Conservation (phyloP, 768 basidiomycete species). For the Mycena olivaceomarginata region DNA sequence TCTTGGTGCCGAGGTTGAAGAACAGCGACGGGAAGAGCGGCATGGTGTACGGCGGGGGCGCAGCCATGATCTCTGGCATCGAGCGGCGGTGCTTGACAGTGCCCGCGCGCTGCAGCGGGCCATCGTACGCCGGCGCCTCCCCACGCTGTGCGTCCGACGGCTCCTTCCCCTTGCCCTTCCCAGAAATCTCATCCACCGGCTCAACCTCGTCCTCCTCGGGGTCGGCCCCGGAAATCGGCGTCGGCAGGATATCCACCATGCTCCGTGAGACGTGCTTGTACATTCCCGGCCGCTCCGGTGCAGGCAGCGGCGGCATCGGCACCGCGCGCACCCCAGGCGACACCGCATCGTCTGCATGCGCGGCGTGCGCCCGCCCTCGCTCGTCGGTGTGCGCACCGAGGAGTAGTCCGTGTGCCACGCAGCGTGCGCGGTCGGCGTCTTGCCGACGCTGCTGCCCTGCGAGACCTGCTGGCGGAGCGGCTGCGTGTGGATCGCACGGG, state of each 20-base stretch:
- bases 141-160: slow-evolving; percentile 36
- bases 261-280: slow-evolving; percentile 79
- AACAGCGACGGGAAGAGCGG: slow-evolving; percentile 57
- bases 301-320: slow-evolving; percentile 35
- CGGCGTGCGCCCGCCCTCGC: slow-evolving; percentile 6
- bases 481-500: not conserved
- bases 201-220: slow-evolving; percentile 7
- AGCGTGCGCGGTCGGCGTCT: slow-evolving; percentile 18
- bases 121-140: slow-evolving; percentile 59
- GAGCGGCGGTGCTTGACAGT: slow-evolving; percentile 71
- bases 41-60: slow-evolving; percentile 82
- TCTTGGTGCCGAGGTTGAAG: slow-evolving; percentile 13
- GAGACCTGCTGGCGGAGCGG: slow-evolving; percentile 20
- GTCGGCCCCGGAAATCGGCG: slow-evolving; percentile 43
- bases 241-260: slow-evolving; percentile 72
- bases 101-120: slow-evolving; percentile 49
- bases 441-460: slow-evolving; percentile 19
- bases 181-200: not conserved
- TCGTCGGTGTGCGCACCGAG: slow-evolving; percentile 49
- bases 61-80: slow-evolving; percentile 80
- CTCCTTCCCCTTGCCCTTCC: slow-evolving; percentile 23
- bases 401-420: slow-evolving; percentile 43
- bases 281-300: slow-evolving; percentile 63
- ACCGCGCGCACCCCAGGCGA: slow-evolving; percentile 46
- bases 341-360: not conserved